A percentile compares a stretch with the other conserved stretches of the same genome.
These are phyloP conservation scores for Ceratocystiopsis brevicomis DNA, from an alignment of 2,329 filamentous ascomycete species.

Conservation along the genomic window DNA sequence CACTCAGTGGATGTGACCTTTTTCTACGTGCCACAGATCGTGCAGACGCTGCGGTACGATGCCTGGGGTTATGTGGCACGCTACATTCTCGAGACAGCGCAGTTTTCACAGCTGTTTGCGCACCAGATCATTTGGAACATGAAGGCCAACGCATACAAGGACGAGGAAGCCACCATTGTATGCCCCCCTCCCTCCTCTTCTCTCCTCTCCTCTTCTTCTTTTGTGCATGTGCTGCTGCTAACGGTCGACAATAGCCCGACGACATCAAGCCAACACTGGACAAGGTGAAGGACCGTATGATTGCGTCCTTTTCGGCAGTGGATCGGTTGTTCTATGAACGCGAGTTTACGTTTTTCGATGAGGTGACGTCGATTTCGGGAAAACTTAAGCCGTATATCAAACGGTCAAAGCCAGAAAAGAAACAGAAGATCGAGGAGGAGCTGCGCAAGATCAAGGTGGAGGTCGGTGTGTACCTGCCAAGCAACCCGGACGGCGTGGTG, in stretches of 20 bases:
- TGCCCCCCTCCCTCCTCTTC: conserved; percentile 15
- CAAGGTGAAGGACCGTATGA: conserved; percentile 68
- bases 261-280: conserved; percentile 86
- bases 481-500: conserved; percentile 91
- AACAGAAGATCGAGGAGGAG: conserved; percentile 97
- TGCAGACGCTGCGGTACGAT: conserved; percentile 88
- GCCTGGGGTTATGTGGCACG: conserved; percentile 82
- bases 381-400: conserved; percentile 92
- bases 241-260: conserved; percentile 43
- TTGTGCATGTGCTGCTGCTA: neutral
- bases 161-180: conserved; percentile 75
- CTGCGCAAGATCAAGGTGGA: conserved; percentile 93
- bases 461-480: conserved; percentile 89
- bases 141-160: conserved; percentile 97
- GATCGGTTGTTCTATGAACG: conserved; percentile 81
- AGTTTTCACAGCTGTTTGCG: conserved; percentile 93
- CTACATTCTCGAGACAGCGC: conserved; percentile 91
- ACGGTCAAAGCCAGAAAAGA: conserved; percentile 84
- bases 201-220: neutral
- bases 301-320: conserved; percentile 57
- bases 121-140: conserved; percentile 99
- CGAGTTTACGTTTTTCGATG: conserved; percentile 95
- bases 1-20: conserved; percentile 95
- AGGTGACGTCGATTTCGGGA: conserved; percentile 87
- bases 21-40: conserved; percentile 97